Evolutionary conservation across 805 yeast species (phyloP), one percentile per base, ranked within the genome.

Genomic region (Suhomyces vadensis): DNA sequence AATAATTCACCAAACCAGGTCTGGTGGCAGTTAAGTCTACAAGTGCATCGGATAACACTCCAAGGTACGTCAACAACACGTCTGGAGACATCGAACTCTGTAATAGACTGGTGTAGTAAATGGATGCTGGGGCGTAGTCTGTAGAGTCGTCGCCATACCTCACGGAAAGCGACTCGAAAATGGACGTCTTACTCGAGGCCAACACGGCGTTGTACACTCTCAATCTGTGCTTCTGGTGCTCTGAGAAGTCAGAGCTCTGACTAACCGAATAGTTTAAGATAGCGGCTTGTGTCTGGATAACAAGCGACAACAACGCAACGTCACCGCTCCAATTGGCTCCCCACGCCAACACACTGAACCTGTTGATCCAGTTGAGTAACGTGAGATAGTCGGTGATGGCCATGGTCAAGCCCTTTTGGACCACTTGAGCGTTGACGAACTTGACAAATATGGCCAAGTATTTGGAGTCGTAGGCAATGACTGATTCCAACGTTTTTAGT

Each of bases 361-460:
- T 59, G 58, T 73, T 70, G 37, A 71, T 62, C 90, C 91, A 85
- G 13, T 72, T 70, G 31, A 85, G 64, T 20, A 85, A 61, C 22
- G 83, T 74, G 50, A 81, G 58, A 47, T 82, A 67, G 59, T 81
- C 87, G 2, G 78, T 67, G 4, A 75, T 58, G 1, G 92, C 85
- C 46, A 75, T 68, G n/a, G 73, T 53, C 22, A 50, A 47, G 13
- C 55, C 53, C 11, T 48, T 53, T 2, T 64, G 61, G 16, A 52
- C 57, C 2, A 55, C 48, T 5, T 73, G 56, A 14, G 61, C 52
- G 8, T 58, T 57, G 35, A 81, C 66, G 52, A 69, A 78, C 25
- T 65, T 68, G 21, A 61, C 49, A 42, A 74, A 73, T 7, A 58
- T 64, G 14, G 58, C 51, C 55, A 65, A 56, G 45, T 67, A 63